A percentile compares a stretch with the other conserved stretches of the same genome.
Conservation (phyloP, 169 alveolate genomes). For the Plasmodium blacklocki region DNA sequence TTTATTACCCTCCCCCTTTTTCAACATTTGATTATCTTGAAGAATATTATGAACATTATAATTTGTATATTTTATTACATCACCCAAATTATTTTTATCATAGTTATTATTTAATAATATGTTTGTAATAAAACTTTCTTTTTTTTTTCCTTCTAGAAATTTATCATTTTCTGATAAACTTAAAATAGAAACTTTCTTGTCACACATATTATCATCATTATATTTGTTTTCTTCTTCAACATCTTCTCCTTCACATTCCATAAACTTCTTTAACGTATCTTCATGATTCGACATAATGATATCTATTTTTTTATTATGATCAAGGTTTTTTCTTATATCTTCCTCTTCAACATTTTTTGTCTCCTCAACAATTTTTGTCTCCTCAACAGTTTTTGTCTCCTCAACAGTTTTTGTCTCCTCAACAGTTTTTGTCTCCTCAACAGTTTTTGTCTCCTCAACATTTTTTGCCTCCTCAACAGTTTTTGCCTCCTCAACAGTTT, state of each 20-base stretch:
- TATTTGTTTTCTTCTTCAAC: background rate
- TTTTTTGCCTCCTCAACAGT: no score
- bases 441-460: no score
- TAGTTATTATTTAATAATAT: background rate
- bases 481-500: background rate
- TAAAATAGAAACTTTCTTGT: background rate
- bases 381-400: background rate
- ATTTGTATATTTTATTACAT: background rate
- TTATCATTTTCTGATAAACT: background rate
- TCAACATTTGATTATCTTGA: background rate
- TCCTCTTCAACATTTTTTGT: no score
- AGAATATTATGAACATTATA: background rate
- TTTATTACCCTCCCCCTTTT: background rate
- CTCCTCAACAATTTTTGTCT: no score
- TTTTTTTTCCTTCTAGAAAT: background rate
- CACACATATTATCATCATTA: background rate
- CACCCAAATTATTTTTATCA: background rate
- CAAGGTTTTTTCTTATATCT: conserved; percentile 2
- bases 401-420: no score
- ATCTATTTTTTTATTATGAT: conserved; percentile 46
- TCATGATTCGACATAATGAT: conserved; percentile 67
- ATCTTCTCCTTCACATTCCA: conserved; percentile 58
- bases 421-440: no score
- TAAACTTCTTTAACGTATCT: conserved; percentile 33
- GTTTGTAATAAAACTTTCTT: background rate